Conservation (phyloP, 192 early-diverging fungal species). For the Pilaira anomala region DNA sequence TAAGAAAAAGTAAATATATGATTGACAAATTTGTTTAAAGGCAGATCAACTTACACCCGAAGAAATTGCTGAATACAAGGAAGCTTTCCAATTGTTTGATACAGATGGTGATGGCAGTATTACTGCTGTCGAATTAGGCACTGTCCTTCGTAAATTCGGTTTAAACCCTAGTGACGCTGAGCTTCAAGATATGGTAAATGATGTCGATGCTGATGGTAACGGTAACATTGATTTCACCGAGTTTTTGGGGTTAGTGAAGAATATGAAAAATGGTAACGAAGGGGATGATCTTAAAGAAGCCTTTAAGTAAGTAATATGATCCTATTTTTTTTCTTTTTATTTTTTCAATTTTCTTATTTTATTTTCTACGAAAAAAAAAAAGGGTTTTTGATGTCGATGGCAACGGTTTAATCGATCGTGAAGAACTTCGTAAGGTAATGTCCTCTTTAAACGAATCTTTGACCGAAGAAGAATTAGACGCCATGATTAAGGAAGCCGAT, state of each 20-base stretch:
- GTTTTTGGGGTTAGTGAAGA: constrained; percentile 59
- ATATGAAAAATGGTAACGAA: constrained; percentile 28
- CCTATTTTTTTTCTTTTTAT: too few relatives aligned
- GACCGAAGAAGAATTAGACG: constrained; percentile 67
- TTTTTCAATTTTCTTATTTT: too few relatives aligned
- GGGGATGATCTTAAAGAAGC: constrained; percentile 26
- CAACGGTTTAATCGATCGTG: constrained; percentile 45
- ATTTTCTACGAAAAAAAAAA: too few relatives aligned
- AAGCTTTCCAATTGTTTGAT: constrained; percentile 88
- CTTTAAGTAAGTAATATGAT: constrained; percentile 24
- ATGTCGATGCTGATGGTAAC: constrained; percentile 68
- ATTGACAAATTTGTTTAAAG: too few relatives aligned
- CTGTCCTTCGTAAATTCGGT: constrained; percentile 71
- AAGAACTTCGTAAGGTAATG: constrained; percentile 47
- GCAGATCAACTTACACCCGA: constrained; percentile 73
- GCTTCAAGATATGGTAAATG: constrained; percentile 75
- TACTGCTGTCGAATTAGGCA: constrained; percentile 72
- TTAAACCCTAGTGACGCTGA: constrained; percentile 81
- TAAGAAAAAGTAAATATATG: too few relatives aligned
- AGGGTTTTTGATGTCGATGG: constrained; percentile 55
- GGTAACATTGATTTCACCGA: constrained; percentile 71
- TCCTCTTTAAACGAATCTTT: constrained; percentile 60
- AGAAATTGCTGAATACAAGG: constrained; percentile 71
- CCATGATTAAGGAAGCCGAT: constrained; percentile 81
- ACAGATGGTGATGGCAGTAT: constrained; percentile 79